Evolutionary conservation across 495 filamentous ascomycete genomes (phyloP).

Genomic region (Cercophora newfieldiana): DNA sequence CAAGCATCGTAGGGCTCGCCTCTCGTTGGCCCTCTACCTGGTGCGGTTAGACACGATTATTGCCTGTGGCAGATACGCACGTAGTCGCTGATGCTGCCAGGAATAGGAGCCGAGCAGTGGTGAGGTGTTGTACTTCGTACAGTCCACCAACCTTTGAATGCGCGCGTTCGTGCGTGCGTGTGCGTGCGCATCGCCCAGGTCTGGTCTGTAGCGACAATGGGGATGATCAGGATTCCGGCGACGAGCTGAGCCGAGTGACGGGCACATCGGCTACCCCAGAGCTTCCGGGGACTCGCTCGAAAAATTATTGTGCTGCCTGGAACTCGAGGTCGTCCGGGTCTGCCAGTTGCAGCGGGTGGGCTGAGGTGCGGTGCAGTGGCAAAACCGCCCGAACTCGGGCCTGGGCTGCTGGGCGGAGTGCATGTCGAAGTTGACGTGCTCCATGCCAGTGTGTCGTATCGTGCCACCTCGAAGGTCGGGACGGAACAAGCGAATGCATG

Average conservation of each 20-base stretch:
- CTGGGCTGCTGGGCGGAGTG: not conserved
- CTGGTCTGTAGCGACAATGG: not conserved
- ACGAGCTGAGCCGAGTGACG: not conserved
- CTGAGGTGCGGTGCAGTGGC: not conserved
- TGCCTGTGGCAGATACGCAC: constrained; percentile 33
- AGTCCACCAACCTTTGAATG: not conserved
- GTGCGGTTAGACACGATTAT: constrained; percentile 37
- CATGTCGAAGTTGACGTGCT: not conserved
- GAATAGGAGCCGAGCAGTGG: constrained; percentile 8
- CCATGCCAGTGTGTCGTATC: not conserved
- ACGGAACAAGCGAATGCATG: not conserved
- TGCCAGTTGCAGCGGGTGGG: too few species aligned
- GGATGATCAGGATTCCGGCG: not conserved
- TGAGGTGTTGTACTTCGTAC: not conserved
- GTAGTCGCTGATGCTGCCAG: constrained; percentile 29
- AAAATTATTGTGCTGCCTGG: not conserved
- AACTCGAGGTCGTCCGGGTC: not conserved
- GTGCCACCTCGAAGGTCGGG: not conserved
- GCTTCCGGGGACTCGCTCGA: not conserved
- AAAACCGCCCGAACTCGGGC: not conserved
- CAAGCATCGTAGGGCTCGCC: not conserved
- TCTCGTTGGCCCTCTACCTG: constrained; percentile 13
- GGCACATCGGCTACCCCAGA: not conserved
- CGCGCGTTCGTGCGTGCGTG: too few species aligned
- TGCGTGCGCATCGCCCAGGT: not conserved